phyloP scores from a whole-genome alignment of 176 grass and related monocot genomes.

The Bonia amplexicaulis region DNA sequence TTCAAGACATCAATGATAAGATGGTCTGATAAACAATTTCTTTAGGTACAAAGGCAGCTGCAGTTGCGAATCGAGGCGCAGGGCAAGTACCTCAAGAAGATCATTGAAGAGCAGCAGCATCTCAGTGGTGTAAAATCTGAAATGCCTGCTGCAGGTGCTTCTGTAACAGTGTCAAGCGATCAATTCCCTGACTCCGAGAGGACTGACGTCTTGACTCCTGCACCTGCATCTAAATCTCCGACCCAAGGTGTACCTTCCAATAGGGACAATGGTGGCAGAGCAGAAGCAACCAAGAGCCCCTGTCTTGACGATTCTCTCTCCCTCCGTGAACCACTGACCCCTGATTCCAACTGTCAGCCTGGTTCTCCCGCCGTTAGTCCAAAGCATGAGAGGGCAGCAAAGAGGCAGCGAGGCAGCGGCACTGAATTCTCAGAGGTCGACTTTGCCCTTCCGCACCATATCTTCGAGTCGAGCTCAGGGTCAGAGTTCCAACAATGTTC shows the following conservation, averaged over 20 bases:
- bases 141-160: conserved; percentile 26
- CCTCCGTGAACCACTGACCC: conserved; percentile 56
- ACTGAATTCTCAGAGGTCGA: conserved; percentile 36
- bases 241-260: conserved; percentile 40
- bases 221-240: conserved; percentile 63
- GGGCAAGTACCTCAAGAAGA: conserved; percentile 97
- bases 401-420: conserved; percentile 35
- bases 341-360: conserved; percentile 66
- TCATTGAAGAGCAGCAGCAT: conserved; percentile 91
- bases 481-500: conserved; percentile 58
- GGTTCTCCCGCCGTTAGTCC: conserved; percentile 52
- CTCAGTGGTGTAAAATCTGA: conserved; percentile 45
- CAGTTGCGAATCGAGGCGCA: conserved; percentile 97
- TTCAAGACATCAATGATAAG: background rate
- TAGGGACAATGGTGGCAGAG: conserved; percentile 27
- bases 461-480: conserved; percentile 74
- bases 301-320: conserved; percentile 47
- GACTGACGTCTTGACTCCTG: conserved; percentile 74
- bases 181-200: conserved; percentile 67
- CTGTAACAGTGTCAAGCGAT: conserved; percentile 23
- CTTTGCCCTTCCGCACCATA: conserved; percentile 45
- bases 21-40: conserved; percentile 16
- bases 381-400: conserved; percentile 48
- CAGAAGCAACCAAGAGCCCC: conserved; percentile 38
- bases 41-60: conserved; percentile 94